Evolutionary conservation across 2,329 filamentous ascomycete genomes (phyloP).

Genomic region (Fusarium sp.): DNA sequence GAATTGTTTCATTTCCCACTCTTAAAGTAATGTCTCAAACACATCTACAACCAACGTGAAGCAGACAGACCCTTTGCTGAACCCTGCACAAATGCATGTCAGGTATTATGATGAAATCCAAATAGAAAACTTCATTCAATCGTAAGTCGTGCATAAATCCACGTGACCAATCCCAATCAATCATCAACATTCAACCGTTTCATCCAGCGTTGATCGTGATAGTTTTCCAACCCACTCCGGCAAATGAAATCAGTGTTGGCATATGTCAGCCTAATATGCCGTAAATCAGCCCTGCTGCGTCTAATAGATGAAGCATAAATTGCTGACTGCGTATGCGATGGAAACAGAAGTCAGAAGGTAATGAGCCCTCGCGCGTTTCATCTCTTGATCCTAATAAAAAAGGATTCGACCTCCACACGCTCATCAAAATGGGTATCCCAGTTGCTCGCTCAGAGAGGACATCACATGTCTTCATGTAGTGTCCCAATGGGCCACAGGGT

Average conservation of each 20-base stretch:
- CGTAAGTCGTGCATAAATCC: constrained; percentile 32
- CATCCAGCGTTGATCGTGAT: background rate
- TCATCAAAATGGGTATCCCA: constrained; percentile 13
- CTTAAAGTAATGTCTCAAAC: constrained; percentile 29
- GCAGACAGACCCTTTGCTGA: background rate
- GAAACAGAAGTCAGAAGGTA: constrained; percentile 10
- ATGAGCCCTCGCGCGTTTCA: constrained; percentile 28
- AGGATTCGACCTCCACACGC: constrained; percentile 9
- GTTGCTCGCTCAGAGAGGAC: background rate
- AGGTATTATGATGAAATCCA: background rate
- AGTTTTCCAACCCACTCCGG: constrained; percentile 17
- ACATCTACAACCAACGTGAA: constrained; percentile 15
- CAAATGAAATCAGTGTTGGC: constrained; percentile 19
- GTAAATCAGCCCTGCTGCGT: constrained; percentile 31
- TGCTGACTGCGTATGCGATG: constrained; percentile 20
- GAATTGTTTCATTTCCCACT: constrained; percentile 28
- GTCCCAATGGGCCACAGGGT: constrained; percentile 41
- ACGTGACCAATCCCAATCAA: constrained; percentile 1
- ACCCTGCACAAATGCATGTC: constrained; percentile 19
- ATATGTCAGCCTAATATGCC: constrained; percentile 15
- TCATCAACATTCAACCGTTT: background rate
- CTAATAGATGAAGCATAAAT: constrained; percentile 33
- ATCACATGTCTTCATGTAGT: constrained; percentile 13
- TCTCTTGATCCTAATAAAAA: constrained; percentile 18
- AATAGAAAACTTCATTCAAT: constrained; percentile 25